Percentiles rank a stretch among this genome's conserved stretches.
phyloP scores from a whole-genome alignment of 2,329 filamentous ascomycete species.

The Ophiostoma sp. region DNA sequence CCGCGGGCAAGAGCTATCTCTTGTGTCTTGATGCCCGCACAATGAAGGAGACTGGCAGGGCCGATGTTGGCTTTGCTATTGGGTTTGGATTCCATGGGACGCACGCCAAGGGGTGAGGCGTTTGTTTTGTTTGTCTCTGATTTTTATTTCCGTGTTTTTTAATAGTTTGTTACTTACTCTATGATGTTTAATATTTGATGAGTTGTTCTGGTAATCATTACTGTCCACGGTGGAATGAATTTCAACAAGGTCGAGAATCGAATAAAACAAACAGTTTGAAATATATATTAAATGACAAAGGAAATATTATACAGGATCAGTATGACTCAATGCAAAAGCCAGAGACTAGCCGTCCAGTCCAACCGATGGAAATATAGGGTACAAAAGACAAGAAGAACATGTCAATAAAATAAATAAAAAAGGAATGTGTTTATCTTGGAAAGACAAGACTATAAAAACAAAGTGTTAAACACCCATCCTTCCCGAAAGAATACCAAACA shows the following conservation, averaged over 20 bases:
- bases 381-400: background rate
- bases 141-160: background rate
- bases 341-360: background rate
- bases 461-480: background rate
- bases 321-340: background rate
- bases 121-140: background rate
- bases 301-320: background rate
- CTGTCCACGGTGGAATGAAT: too few species aligned
- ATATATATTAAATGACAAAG: background rate
- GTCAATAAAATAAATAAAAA: background rate
- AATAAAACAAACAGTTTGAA: background rate
- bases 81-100: slow-evolving; percentile 62
- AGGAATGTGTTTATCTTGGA: background rate
- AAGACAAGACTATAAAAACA: background rate
- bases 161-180: background rate
- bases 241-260: background rate
- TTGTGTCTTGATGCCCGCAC: slow-evolving; percentile 59
- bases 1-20: slow-evolving; percentile 56
- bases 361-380: background rate
- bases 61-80: slow-evolving; percentile 56
- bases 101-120: slow-evolving; percentile 33
- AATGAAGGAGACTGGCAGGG: slow-evolving; percentile 59
- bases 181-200: too few species aligned
- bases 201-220: too few species aligned
- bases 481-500: background rate